Evolutionary conservation across 352 stramenopile genomes (phyloP).

Genomic region (Globisporangium ultimum): DNA sequence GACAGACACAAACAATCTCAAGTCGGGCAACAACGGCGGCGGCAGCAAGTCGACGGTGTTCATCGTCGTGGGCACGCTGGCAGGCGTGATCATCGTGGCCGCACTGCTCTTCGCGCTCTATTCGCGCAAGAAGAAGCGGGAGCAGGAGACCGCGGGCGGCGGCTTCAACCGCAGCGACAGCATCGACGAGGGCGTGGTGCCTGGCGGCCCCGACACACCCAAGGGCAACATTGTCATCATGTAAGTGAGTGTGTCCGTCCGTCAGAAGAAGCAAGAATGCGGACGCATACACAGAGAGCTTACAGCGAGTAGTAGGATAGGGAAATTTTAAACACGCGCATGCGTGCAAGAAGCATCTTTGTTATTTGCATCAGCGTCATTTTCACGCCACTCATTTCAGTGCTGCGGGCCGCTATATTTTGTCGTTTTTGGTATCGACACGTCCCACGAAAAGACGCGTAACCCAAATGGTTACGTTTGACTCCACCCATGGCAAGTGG

Average conservation of each 20-base stretch:
- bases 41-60: constrained; percentile 54
- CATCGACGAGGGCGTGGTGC: constrained; percentile 24
- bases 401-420: too few relatives aligned
- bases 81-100: constrained; percentile 55
- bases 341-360: too few relatives aligned
- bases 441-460: too few relatives aligned
- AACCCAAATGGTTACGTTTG: too few relatives aligned
- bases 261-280: too few relatives aligned
- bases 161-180: constrained; percentile 42
- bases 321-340: too few relatives aligned
- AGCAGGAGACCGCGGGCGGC: constrained; percentile 47
- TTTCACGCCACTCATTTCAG: too few relatives aligned
- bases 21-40: constrained; percentile 16
- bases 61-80: constrained; percentile 65
- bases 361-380: too few relatives aligned
- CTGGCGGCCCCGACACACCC: constrained; percentile 46
- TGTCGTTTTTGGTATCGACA: too few relatives aligned
- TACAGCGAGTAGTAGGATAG: too few relatives aligned
- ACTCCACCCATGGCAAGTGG: not conserved
- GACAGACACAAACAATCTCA: constrained; percentile 16
- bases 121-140: constrained; percentile 63
- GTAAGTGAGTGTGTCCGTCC: constrained; percentile 27
- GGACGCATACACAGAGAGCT: too few relatives aligned
- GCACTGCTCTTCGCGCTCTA: constrained; percentile 73
- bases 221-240: constrained; percentile 80